These are phyloP conservation scores for Beauveria caledonica DNA, from an alignment of 2,329 filamentous ascomycete genomes.

Conservation along the genomic window DNA sequence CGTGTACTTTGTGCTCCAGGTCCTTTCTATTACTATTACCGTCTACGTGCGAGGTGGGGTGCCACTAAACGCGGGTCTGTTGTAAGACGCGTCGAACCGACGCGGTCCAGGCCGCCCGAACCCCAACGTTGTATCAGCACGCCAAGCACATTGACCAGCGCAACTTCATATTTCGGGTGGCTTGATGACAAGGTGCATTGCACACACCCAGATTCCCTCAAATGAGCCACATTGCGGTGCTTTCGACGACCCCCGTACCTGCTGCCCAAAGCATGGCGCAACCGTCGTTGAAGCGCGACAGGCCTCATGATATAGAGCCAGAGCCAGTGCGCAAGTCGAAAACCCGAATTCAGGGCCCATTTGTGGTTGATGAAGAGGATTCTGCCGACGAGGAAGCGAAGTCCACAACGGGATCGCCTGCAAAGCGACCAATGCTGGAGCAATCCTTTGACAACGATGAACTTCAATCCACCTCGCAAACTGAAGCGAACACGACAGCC, in stretches of 20 bases:
- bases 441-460: conserved; percentile 1
- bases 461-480: not conserved
- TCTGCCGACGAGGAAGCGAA: conserved; percentile 21
- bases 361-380: conserved; percentile 31
- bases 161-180: not conserved
- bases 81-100: conserved; percentile 18
- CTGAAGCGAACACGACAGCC: not conserved
- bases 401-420: conserved; percentile 3
- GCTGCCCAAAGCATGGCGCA: conserved; percentile 44
- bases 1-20: no score
- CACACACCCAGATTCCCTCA: not conserved
- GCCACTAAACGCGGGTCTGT: conserved; percentile 20
- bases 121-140: not conserved
- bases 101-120: conserved; percentile 3
- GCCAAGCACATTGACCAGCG: not conserved
- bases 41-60: conserved; percentile 5
- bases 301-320: conserved; percentile 23
- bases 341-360: conserved; percentile 29
- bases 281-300: conserved; percentile 26
- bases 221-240: conserved; percentile 33
- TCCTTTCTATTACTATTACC: no score
- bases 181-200: not conserved
- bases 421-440: conserved; percentile 16
- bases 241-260: conserved; percentile 47
- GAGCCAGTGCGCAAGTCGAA: conserved; percentile 26